These are phyloP conservation scores for Fonsecaea erecta DNA, from an alignment of 2,329 filamentous ascomycete species.

Conservation along the genomic window DNA sequence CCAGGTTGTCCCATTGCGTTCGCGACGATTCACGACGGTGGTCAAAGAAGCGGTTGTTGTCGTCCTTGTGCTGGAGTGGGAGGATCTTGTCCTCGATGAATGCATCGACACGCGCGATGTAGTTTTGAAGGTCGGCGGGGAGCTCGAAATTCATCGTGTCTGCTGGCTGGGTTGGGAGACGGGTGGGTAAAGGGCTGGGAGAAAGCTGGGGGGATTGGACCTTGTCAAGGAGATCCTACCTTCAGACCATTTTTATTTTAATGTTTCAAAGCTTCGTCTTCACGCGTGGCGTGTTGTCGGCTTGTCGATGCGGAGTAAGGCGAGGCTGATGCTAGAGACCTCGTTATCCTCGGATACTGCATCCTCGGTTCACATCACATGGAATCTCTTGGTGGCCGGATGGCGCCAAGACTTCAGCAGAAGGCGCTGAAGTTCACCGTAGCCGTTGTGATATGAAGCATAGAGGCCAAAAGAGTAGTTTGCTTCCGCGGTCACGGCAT, in stretches of 20 bases:
- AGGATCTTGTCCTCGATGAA: slow-evolving; percentile 62
- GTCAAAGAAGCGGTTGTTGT: slow-evolving; percentile 69
- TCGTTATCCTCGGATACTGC: not conserved
- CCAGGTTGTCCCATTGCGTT: slow-evolving; percentile 63
- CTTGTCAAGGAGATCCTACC: not conserved
- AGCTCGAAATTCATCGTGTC: slow-evolving; percentile 60
- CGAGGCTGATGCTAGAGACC: not conserved
- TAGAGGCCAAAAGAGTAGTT: not conserved
- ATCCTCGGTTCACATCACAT: slow-evolving; percentile 7
- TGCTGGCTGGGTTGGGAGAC: not conserved
- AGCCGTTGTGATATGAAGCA: not conserved
- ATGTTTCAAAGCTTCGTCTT: not conserved
- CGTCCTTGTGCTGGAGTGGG: slow-evolving; percentile 59
- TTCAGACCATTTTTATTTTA: not conserved
- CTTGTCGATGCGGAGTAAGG: slow-evolving; percentile 4
- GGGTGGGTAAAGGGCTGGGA: not conserved
- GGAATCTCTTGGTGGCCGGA: not conserved
- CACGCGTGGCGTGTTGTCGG: not conserved
- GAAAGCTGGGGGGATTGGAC: not conserved
- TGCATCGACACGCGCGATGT: slow-evolving; percentile 58
- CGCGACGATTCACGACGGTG: slow-evolving; percentile 66
- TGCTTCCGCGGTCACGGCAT: not conserved
- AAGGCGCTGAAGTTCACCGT: not conserved
- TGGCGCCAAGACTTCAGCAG: not conserved
- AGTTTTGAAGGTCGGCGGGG: slow-evolving; percentile 55